A percentile compares a stretch with the other conserved stretches of the same genome.
These are phyloP conservation scores for Allantophomopsis lycopodina DNA, from an alignment of 2,329 filamentous ascomycete genomes.

Conservation along the genomic window DNA sequence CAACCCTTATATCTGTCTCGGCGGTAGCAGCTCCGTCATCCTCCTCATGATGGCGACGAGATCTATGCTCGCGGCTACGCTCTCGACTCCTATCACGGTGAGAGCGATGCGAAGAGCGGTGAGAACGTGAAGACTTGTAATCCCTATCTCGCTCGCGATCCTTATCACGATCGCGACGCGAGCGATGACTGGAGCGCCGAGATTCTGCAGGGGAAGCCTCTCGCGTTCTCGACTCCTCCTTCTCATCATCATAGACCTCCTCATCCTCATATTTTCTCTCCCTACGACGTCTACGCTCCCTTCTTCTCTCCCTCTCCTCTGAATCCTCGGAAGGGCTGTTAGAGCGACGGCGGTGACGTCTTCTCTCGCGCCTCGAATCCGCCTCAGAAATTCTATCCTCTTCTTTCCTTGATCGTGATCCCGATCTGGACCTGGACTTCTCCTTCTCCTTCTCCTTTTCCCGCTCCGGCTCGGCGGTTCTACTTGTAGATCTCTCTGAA, in stretches of 20 bases:
- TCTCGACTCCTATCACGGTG: slow-evolving; percentile 17
- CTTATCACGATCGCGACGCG: slow-evolving; percentile 33
- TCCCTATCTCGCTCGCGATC: slow-evolving; percentile 23
- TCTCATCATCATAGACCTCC: slow-evolving; percentile 7
- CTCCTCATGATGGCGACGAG: background rate
- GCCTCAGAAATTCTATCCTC: slow-evolving; percentile 5
- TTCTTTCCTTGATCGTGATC: slow-evolving; percentile 15
- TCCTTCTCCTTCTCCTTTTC: slow-evolving; percentile 4
- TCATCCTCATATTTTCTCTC: slow-evolving; percentile 9
- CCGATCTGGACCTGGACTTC: slow-evolving; percentile 16
- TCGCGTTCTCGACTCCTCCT: slow-evolving; percentile 40
- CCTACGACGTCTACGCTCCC: slow-evolving; percentile 12
- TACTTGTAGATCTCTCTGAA: no score
- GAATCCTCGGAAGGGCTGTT: slow-evolving; percentile 15
- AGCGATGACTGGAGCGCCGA: slow-evolving; percentile 42
- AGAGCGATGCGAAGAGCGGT: slow-evolving; percentile 2
- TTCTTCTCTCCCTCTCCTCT: slow-evolving; percentile 16
- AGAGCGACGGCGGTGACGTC: slow-evolving; percentile 17
- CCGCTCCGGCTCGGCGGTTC: background rate
- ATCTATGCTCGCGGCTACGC: background rate
- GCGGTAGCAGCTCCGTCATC: background rate
- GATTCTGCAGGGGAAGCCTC: slow-evolving; percentile 50
- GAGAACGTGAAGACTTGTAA: slow-evolving; percentile 14
- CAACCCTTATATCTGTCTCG: no score
- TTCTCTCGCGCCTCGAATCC: slow-evolving; percentile 9